Conservation (phyloP, 208 protist species). For the Crithidia thermophila region DNA sequence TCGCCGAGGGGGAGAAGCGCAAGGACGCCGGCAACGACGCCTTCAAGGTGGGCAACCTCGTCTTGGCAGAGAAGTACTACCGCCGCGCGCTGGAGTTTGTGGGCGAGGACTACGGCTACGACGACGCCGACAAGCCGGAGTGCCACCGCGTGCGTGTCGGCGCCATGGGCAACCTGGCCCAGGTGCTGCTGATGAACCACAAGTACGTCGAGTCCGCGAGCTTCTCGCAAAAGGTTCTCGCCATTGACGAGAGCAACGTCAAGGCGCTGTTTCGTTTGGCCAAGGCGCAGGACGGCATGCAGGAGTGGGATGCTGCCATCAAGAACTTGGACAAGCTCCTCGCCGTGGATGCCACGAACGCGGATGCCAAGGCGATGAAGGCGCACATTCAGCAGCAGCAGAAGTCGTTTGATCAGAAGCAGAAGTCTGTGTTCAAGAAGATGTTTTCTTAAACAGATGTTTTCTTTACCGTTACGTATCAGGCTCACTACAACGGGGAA, state of each 20-base stretch:
- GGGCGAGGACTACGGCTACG: conserved; percentile 72
- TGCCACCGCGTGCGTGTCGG: conserved; percentile 55
- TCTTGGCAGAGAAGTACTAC: conserved; percentile 80
- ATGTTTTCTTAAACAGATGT: conserved; percentile 70
- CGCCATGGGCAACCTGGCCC: conserved; percentile 74
- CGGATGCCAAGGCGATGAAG: conserved; percentile 57
- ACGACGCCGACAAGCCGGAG: conserved; percentile 53
- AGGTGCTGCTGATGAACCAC: conserved; percentile 69
- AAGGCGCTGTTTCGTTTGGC: conserved; percentile 83
- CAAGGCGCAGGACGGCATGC: conserved; percentile 60
- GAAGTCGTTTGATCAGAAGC: conserved; percentile 80
- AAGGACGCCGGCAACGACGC: conserved; percentile 84
- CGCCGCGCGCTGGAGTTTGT: conserved; percentile 87
- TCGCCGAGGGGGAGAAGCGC: conserved; percentile 60
- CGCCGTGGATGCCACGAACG: conserved; percentile 56
- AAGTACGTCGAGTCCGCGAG: conserved; percentile 48
- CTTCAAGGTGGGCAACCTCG: conserved; percentile 67
- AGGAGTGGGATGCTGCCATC: conserved; percentile 78
- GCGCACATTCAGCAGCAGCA: conserved; percentile 46
- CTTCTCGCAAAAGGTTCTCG: conserved; percentile 76
- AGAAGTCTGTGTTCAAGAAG: conserved; percentile 79
- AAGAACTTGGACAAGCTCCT: conserved; percentile 55
- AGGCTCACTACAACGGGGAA: no score
- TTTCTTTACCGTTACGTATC: no score
- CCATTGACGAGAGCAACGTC: conserved; percentile 49